Base-by-base conservation (phyloP, 768 basidiomycete species). In the Hericium coralloides region DNA sequence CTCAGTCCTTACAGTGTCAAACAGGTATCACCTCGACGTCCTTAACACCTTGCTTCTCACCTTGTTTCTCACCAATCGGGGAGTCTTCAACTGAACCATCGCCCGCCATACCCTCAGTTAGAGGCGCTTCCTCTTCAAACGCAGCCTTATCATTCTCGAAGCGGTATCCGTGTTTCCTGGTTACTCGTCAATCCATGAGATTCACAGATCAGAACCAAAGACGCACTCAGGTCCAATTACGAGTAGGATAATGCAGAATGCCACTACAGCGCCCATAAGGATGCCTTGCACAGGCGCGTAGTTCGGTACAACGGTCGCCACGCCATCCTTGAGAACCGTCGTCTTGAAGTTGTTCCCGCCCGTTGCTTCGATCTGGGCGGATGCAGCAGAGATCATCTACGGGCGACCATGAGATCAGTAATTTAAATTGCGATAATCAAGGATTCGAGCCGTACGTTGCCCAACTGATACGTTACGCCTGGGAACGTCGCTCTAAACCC, bases 131-230 rank as follows among this genome's bases (percentile, higher is more conserved):
- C 59, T 84, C 78, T 65, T 94, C 87, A 70, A 87, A 88, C 1
- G 90, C 92, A 2, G 84, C 68, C 69, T 85, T 87, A 64, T 83
- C 79, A 59, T 87, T 79, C 74, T 98, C 94, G 65, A 95, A 98
- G 71, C 88, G 89, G 6, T 51, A 65, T 48, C 67, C 69, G 58
- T 70, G 69, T 53, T 72, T 70, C 49, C 68, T 69, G 57, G 18
- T 31, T 31, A 17, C 18, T 12, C 48, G 38, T 63, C 37, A 62
- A 49, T 36, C 8, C 43, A 22, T 17, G 18, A n/a, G 22, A 6
- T 14, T 26, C n/a, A 38, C n/a, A 7, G 17, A 22, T 12, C n/a
- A 15, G 14, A n/a, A 37, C 12, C 12, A 45, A 36, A 55, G 17
- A 79, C 87, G 57, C 61, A 85, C 85, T 86, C 85, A 0, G 89